Conservation (phyloP, 768 basidiomycete genomes). For the Rickenella mellea region DNA sequence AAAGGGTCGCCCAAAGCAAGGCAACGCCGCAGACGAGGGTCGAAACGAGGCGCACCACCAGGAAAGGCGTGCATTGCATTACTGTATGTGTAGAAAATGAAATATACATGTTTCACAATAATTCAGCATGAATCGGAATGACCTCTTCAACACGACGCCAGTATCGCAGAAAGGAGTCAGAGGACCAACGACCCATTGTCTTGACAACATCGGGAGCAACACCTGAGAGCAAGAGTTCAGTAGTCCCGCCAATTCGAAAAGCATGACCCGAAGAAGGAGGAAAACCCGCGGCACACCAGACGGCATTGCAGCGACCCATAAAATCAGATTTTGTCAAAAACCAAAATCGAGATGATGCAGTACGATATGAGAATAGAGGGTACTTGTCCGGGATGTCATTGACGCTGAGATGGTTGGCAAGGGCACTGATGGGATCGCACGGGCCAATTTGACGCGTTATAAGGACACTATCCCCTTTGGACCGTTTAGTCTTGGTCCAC, state of each 20-base stretch:
- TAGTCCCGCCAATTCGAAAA: constrained; percentile 25
- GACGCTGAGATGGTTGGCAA: constrained; percentile 8
- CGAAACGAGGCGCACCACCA: too few species aligned
- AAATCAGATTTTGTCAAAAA: constrained; percentile 13
- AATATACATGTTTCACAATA: too few species aligned
- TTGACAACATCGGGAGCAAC: constrained; percentile 23
- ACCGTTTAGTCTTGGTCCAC: too few species aligned
- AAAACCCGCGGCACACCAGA: constrained; percentile 12
- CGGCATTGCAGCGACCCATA: constrained; percentile 15
- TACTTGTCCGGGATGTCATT: constrained; percentile 4
- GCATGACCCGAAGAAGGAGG: constrained; percentile 17
- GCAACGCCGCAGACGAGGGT: too few species aligned
- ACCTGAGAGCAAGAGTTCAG: constrained; percentile 18
- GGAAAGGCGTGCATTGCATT: too few species aligned
- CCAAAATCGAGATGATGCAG: too few species aligned
- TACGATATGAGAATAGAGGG: constrained; percentile 13
- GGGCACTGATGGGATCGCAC: constrained; percentile 14
- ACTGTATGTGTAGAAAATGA: too few species aligned
- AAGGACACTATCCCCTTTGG: too few species aligned
- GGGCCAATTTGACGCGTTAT: too few species aligned
- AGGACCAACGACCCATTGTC: constrained; percentile 21
- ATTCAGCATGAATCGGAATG: too few species aligned
- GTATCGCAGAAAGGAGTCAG: constrained; percentile 23
- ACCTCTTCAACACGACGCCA: constrained; percentile 15
- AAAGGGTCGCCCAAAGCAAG: too few species aligned